Evolutionary conservation across 2,329 filamentous ascomycete genomes (phyloP), one percentile per base, ranked within the genome.

Genomic region (Aspergillus sp.): DNA sequence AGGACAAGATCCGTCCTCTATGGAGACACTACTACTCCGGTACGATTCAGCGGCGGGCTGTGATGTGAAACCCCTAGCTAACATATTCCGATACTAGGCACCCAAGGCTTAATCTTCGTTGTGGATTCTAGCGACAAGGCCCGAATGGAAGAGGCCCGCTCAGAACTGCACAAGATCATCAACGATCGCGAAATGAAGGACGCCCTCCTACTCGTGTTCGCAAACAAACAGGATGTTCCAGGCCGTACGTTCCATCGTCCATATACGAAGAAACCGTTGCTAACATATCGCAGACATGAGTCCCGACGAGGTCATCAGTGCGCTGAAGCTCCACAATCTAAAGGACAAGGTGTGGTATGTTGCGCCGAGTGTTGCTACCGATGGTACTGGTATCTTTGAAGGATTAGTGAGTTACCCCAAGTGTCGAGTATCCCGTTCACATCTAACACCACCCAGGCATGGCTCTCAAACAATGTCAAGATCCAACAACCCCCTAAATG

Each of bases 151-250:
- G 95, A 98, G 80, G 95, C 95, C 56, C 86, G 89, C 69, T 90
- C 91, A 75, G 95, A 99, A 77, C 83, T 99, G 65, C 92, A 97
- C 81, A 90, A 93, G 73, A 98, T 98, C 79, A 91, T 98, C 80
- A 95, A 96, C 77, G 95, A 98, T 76, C 88, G 93, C 64, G 95
- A 99, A 83, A 93, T 98, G 87, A 93, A 95, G 80, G 93, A 98
- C 73, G 93, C 92, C 61, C 82, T 98, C 68, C 81, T 99, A 68
- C 81, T 98, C 60, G 93, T 99, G 43, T 98, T 99, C 76, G 95
- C 95, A 72, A 99, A 99, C 83, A 99, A 99, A 86, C 95, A 98
- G 80, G 95, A 99, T 86, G 82, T 98, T 68, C 82, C 85, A 58
- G 90, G 91, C 73, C 87, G 91, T 90, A 78, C 57, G 82, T 77